Evolutionary conservation across 805 yeast species (phyloP).

Genomic region (Candida endomychidarum): DNA sequence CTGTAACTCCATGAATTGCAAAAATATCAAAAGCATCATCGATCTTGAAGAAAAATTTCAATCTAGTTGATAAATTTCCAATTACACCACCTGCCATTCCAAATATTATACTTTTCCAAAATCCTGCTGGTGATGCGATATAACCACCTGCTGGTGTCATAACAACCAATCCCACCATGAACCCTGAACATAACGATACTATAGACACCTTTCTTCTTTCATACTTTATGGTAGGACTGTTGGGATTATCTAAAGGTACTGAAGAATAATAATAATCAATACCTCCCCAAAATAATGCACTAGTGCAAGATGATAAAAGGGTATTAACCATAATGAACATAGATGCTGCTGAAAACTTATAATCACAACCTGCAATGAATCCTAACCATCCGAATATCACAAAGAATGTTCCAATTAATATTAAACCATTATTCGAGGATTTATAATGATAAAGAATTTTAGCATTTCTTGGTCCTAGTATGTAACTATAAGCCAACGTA

Average conservation of each 20-base stretch:
- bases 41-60: slow-evolving; percentile 37
- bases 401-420: slow-evolving; percentile 35
- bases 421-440: slow-evolving; percentile 33
- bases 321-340: slow-evolving; percentile 34
- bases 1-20: slow-evolving; percentile 45
- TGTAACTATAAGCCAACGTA: slow-evolving; percentile 42
- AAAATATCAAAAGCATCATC: slow-evolving; percentile 46
- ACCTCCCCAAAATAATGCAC: slow-evolving; percentile 37
- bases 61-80: slow-evolving; percentile 39
- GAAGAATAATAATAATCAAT: slow-evolving; percentile 42
- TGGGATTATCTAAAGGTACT: slow-evolving; percentile 30
- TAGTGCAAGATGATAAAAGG: slow-evolving; percentile 31
- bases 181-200: slow-evolving; percentile 40
- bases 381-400: slow-evolving; percentile 42
- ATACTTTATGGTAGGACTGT: not conserved
- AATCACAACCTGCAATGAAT: slow-evolving; percentile 44
- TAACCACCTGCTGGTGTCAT: slow-evolving; percentile 46
- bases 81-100: slow-evolving; percentile 39
- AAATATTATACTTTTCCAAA: slow-evolving; percentile 42
- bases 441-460: slow-evolving; percentile 36
- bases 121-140: slow-evolving; percentile 31
- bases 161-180: slow-evolving; percentile 43
- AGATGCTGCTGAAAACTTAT: slow-evolving; percentile 32
- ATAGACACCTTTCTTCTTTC: slow-evolving; percentile 35
- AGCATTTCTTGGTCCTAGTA: slow-evolving; percentile 43